These are phyloP conservation scores for Phaeophleospora eucalypticola DNA, from an alignment of 2,329 filamentous ascomycete genomes.

Conservation along the genomic window DNA sequence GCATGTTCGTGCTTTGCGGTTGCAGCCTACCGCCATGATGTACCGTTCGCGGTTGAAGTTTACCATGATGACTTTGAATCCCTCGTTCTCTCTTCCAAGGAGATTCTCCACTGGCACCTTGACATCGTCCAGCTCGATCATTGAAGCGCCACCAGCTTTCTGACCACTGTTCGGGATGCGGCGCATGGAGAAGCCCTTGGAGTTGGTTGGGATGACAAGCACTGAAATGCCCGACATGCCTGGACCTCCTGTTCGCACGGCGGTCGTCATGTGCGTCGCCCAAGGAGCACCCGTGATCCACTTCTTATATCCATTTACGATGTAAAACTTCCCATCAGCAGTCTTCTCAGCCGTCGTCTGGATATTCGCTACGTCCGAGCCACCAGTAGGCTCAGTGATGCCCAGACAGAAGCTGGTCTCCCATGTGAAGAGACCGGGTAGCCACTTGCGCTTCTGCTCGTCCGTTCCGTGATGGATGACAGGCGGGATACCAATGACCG, in stretches of 20 bases:
- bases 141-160: constrained; percentile 54
- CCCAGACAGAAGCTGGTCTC: constrained; percentile 60
- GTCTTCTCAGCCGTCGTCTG: constrained; percentile 53
- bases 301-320: constrained; percentile 62
- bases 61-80: constrained; percentile 56
- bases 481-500: constrained; percentile 60
- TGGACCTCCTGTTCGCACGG: constrained; percentile 55
- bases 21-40: constrained; percentile 53
- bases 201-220: constrained; percentile 52
- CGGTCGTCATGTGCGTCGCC: constrained; percentile 46
- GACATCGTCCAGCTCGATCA: constrained; percentile 54
- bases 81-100: constrained; percentile 52
- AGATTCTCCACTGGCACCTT: constrained; percentile 52
- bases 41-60: constrained; percentile 59
- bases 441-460: constrained; percentile 56
- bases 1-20: constrained; percentile 49
- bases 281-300: constrained; percentile 54
- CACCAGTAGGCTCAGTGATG: constrained; percentile 60
- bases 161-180: constrained; percentile 63
- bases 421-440: constrained; percentile 56
- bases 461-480: constrained; percentile 59
- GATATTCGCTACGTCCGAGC: constrained; percentile 62
- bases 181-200: constrained; percentile 49
- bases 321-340: constrained; percentile 48
- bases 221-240: constrained; percentile 55